A percentile compares a stretch with the other conserved stretches of the same genome.
Conservation (phyloP, 306 rosid species). For the Cercis canadensis region DNA sequence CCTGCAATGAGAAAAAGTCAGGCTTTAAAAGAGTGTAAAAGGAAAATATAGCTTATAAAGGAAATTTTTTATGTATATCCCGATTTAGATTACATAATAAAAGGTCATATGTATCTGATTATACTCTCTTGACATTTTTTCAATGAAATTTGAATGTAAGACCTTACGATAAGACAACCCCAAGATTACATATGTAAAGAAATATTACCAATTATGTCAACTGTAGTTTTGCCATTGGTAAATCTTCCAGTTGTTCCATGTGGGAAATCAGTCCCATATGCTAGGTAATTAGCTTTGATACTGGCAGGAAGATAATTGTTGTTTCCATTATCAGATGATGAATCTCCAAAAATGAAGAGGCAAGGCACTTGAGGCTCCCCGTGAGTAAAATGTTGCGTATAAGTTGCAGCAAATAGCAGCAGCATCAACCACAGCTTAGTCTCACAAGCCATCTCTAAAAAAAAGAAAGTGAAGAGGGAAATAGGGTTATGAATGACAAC, state of each 20-base stretch:
- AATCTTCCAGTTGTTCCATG: conserved; percentile 70
- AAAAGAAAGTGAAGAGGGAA: too few species aligned
- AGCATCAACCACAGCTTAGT: too few species aligned
- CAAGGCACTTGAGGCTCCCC: conserved; percentile 52
- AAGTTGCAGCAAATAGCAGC: too few species aligned
- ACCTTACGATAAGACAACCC: conserved; percentile 28
- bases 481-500: too few species aligned
- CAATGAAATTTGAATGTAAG: too few species aligned
- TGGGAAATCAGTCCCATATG: conserved; percentile 73
- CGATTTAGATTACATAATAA: too few species aligned
- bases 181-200: background rate
- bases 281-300: conserved; percentile 59
- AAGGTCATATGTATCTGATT: too few species aligned
- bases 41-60: conserved; percentile 18
- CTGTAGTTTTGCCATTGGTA: conserved; percentile 58
- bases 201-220: conserved; percentile 60
- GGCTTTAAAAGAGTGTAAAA: too few species aligned
- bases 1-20: conserved; percentile 38
- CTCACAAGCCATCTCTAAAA: too few species aligned
- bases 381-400: too few species aligned
- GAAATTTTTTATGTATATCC: too few species aligned
- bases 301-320: conserved; percentile 52
- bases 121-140: too few species aligned
- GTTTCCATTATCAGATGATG: conserved; percentile 71
- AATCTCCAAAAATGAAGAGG: conserved; percentile 68